Evolutionary conservation across 2,329 filamentous ascomycete genomes (phyloP), one percentile per base, ranked within the genome.

Genomic region (Cadophora malorum): DNA sequence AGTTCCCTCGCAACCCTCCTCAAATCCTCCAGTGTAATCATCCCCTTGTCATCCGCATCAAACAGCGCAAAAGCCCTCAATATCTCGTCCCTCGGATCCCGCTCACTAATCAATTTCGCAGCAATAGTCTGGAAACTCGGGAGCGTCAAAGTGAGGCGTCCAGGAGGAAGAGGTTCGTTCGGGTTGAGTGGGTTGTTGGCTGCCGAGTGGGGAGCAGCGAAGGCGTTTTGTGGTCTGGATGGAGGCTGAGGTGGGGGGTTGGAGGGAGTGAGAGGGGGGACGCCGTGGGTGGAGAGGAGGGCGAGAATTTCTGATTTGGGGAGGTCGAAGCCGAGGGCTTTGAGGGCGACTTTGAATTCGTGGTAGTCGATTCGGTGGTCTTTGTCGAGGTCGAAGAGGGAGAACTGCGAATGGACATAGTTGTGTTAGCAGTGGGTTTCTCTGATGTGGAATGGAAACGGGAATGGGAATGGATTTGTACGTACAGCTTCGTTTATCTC

Each of bases 321-420:
- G 61, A 97, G 85, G 76, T 96, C 93, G 83, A 98, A 98, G 72
- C 96, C 96, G 0, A 99, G 89, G 3, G 96, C 96, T 79, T 96
- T 96, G 76, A 98, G 90, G 69, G 95, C 94, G 81, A 98, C 96
- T 80, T 96, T 95, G 79, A 98, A 92, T 82, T 99, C 96, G 82
- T 98, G 96, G 84, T 97, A 98, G 83, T 98, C 95, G 78, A 99
- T 93, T 80, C 92, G 90, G 58, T 90, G 88, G 82, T 98, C 94
- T 79, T 96, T 95, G 84, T 98, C 95, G 77, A 97, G 91, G 79
- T 98, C 96, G 85, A 99, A 98, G 72, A 98, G 89, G 70, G 90
- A 90, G 81, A 98, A 98, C 91, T 97, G 72, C 52, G 47, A 49
- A 16, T 14, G 21, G 33, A 14, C 5, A 28, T 28, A 28, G 28